Conservation (phyloP, 768 basidiomycete species). For the Tulasnella calospora region DNA sequence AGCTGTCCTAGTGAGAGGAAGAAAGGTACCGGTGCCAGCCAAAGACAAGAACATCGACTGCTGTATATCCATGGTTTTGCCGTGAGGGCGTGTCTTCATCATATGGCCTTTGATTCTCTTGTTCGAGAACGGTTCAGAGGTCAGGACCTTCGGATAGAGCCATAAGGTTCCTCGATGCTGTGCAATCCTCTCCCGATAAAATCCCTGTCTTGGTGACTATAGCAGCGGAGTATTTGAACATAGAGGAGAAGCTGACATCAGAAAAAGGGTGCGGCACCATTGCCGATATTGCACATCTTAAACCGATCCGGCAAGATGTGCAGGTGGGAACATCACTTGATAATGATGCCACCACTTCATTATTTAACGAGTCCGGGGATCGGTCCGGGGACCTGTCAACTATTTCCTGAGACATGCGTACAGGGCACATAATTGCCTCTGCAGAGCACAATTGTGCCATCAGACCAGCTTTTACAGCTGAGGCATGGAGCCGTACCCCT, state of each 20-base stretch:
- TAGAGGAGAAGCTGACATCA: neutral
- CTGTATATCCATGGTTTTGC: neutral
- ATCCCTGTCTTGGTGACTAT: neutral
- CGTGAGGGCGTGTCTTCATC: neutral
- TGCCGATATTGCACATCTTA: neutral
- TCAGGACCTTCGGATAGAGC: neutral
- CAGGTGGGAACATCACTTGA: neutral
- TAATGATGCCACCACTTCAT: too few species aligned
- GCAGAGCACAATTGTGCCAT: too few species aligned
- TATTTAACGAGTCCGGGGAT: too few species aligned
- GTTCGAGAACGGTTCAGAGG: neutral
- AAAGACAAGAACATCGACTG: neutral
- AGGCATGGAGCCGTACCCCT: neutral
- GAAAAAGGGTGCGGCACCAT: neutral
- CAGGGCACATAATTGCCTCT: too few species aligned
- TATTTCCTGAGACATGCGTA: too few species aligned
- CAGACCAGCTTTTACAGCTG: neutral
- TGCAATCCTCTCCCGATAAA: neutral
- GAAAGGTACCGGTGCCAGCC: neutral
- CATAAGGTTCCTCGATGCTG: neutral
- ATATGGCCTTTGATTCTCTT: neutral
- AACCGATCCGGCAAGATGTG: neutral
- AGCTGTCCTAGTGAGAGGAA: neutral
- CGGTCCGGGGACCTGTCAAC: too few species aligned
- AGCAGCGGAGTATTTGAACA: neutral